These are phyloP conservation scores for Fusarium nematophilum DNA, from an alignment of 2,329 filamentous ascomycete species.

Conservation along the genomic window DNA sequence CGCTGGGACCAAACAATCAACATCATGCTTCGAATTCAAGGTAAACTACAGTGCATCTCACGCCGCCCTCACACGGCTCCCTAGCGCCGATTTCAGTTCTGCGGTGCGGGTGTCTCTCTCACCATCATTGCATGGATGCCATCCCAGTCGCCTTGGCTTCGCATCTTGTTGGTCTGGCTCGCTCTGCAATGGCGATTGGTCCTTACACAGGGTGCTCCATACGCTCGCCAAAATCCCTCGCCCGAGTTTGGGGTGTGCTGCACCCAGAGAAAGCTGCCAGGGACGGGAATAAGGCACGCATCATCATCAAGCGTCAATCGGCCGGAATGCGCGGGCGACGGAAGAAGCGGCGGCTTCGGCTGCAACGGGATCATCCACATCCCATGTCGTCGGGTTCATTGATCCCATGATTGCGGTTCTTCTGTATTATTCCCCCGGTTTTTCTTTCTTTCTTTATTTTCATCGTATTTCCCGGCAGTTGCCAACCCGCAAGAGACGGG, in stretches of 20 bases:
- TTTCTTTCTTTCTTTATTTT: neutral
- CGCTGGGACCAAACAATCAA: too few species aligned
- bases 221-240: conserved; percentile 37
- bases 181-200: conserved; percentile 36
- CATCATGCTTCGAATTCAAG: neutral
- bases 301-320: conserved; percentile 36
- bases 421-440: too few species aligned
- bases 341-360: conserved; percentile 34
- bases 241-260: neutral
- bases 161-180: conserved; percentile 3
- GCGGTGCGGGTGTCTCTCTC: conserved; percentile 18
- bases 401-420: too few species aligned
- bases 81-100: conserved; percentile 34
- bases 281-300: conserved; percentile 8
- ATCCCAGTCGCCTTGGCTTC: conserved; percentile 21
- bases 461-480: conserved; percentile 16
- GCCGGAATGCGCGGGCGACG: conserved; percentile 20
- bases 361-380: conserved; percentile 21
- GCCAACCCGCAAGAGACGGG: neutral
- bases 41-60: conserved; percentile 29
- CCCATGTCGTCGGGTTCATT: neutral
- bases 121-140: conserved; percentile 2
- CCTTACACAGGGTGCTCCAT: too few species aligned
- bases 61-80: conserved; percentile 27
- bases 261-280: neutral